Conservation (phyloP, 805 yeast species). For the Yueomyces sp. region DNA sequence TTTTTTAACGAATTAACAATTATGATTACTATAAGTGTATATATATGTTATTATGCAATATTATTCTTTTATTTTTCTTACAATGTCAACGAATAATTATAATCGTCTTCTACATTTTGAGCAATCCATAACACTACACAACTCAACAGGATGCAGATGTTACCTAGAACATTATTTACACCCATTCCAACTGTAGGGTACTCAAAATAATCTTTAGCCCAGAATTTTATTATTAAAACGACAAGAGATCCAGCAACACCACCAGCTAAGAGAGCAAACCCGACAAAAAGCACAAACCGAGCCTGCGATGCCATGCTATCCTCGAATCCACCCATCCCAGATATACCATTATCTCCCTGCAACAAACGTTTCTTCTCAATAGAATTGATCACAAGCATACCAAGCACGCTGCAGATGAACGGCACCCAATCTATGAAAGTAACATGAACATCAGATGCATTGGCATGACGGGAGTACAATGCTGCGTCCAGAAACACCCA, state of each 20-base stretch:
- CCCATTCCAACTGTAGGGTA: slow-evolving; percentile 95
- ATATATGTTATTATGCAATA: too few species aligned
- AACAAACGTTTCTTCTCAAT: slow-evolving; percentile 31
- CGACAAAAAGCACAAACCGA: slow-evolving; percentile 75
- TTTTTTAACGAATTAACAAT: too few species aligned
- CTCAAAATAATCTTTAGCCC: slow-evolving; percentile 55
- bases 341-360: slow-evolving; percentile 21
- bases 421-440: slow-evolving; percentile 96
- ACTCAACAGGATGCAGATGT: slow-evolving; percentile 71
- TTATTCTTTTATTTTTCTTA: slow-evolving; percentile 16
- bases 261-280: slow-evolving; percentile 86
- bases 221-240: slow-evolving; percentile 73
- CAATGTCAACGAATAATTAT: slow-evolving; percentile 78
- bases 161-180: slow-evolving; percentile 69
- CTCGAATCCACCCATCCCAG: slow-evolving; percentile 23
- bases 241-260: slow-evolving; percentile 88
- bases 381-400: slow-evolving; percentile 62
- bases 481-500: slow-evolving; percentile 88
- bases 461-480: slow-evolving; percentile 67
- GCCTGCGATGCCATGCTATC: slow-evolving; percentile 82
- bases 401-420: slow-evolving; percentile 71
- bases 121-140: slow-evolving; percentile 86
- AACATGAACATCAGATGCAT: slow-evolving; percentile 78
- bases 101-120: slow-evolving; percentile 92
- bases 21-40: too few species aligned